These are phyloP conservation scores for Acanthamoeba lenticulata DNA, from an alignment of 208 protist genomes.

Conservation along the genomic window DNA sequence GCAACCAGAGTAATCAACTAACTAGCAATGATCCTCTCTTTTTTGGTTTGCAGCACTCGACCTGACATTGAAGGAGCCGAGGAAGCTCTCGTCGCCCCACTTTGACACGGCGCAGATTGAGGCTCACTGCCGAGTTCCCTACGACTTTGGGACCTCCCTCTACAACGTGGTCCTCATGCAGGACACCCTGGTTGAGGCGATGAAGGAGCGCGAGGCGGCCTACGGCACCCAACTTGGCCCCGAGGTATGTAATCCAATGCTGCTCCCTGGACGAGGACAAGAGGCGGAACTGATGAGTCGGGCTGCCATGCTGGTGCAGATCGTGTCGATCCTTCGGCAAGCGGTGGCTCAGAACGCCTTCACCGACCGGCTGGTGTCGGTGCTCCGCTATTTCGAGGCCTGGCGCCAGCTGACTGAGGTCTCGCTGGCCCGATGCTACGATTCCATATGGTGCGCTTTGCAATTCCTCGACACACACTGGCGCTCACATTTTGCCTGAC, in stretches of 20 bases:
- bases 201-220: too few relatives aligned
- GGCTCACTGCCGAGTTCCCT: background rate
- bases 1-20: too few relatives aligned
- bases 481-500: background rate
- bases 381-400: constrained; percentile 56
- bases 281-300: too few relatives aligned
- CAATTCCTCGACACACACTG: background rate
- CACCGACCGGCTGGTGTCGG: background rate
- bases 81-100: background rate
- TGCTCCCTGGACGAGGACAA: too few relatives aligned
- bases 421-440: constrained; percentile 56
- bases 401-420: constrained; percentile 57
- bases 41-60: background rate
- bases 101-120: background rate
- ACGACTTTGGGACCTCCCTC: background rate
- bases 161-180: background rate
- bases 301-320: too few relatives aligned
- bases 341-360: constrained; percentile 33
- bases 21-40: background rate
- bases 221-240: background rate
- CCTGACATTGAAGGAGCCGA: background rate
- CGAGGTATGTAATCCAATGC: background rate
- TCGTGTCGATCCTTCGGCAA: constrained; percentile 22
- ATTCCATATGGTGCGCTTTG: background rate
- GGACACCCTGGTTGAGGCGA: background rate